These are phyloP conservation scores for Teunomyces aglyptinius DNA, from an alignment of 805 yeast species.

Conservation along the genomic window DNA sequence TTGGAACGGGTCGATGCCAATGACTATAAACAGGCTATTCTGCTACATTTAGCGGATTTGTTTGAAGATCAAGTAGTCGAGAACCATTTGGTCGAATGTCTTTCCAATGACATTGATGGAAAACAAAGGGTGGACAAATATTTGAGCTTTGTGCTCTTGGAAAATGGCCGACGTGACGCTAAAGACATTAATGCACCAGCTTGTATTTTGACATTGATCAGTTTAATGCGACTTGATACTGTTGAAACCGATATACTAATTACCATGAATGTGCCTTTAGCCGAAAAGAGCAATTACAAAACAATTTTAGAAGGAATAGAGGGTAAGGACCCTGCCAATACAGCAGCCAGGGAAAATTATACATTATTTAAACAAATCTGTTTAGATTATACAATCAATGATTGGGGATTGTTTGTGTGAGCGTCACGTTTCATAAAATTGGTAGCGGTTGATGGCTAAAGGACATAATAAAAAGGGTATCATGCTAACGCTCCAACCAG, in stretches of 20 bases:
- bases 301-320: neutral
- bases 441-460: neutral
- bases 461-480: neutral
- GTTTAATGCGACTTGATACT: slow-evolving; percentile 50
- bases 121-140: neutral
- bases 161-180: slow-evolving; percentile 12
- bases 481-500: neutral
- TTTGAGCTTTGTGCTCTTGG: slow-evolving; percentile 6
- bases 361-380: slow-evolving; percentile 23
- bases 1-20: slow-evolving; percentile 49
- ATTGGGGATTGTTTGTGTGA: slow-evolving; percentile 48
- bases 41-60: slow-evolving; percentile 57
- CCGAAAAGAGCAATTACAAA: slow-evolving; percentile 7
- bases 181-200: slow-evolving; percentile 12
- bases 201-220: slow-evolving; percentile 50
- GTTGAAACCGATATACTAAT: slow-evolving; percentile 61
- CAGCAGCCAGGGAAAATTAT: slow-evolving; percentile 13
- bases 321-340: neutral
- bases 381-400: slow-evolving; percentile 36
- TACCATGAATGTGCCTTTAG: slow-evolving; percentile 56
- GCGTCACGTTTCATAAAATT: neutral
- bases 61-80: slow-evolving; percentile 22
- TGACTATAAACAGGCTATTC: slow-evolving; percentile 42
- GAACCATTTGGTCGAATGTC: slow-evolving; percentile 10
- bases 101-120: slow-evolving; percentile 6